Conservation (phyloP, 2,329 filamentous ascomycete genomes). For the Aquanectria penicillioides region DNA sequence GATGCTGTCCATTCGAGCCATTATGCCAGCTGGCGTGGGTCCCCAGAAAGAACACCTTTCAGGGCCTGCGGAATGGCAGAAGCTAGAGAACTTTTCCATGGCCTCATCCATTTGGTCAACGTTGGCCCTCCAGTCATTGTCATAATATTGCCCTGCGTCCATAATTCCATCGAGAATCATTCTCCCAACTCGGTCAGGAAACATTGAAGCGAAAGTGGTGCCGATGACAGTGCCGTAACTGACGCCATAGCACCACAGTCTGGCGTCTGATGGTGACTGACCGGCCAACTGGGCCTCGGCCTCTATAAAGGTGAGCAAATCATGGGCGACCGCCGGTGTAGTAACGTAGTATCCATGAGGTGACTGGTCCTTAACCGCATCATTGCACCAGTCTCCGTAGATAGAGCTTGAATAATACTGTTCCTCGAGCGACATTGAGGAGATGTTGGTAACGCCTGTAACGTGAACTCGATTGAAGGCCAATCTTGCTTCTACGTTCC, state of each 20-base stretch:
- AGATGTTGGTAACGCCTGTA: conserved; percentile 42
- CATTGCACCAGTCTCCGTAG: conserved; percentile 46
- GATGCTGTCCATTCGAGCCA: conserved; percentile 36
- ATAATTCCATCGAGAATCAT: conserved; percentile 47
- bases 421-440: conserved; percentile 40
- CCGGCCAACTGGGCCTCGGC: conserved; percentile 39
- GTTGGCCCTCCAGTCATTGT: conserved; percentile 36
- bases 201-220: conserved; percentile 49
- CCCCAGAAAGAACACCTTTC: conserved; percentile 44
- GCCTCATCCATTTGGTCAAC: conserved; percentile 36
- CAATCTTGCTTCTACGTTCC: conserved; percentile 40
- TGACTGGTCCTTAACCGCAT: conserved; percentile 38
- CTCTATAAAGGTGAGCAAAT: conserved; percentile 45
- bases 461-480: conserved; percentile 39
- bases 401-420: conserved; percentile 45
- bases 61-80: conserved; percentile 41
- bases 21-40: conserved; percentile 40
- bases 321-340: conserved; percentile 43
- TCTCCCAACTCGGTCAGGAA: conserved; percentile 50
- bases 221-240: conserved; percentile 47
- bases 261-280: conserved; percentile 37
- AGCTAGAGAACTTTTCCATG: conserved; percentile 30
- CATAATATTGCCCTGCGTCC: conserved; percentile 37
- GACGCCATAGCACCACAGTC: conserved; percentile 39
- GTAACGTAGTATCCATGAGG: conserved; percentile 45